A percentile compares a stretch with the other conserved stretches of the same genome.
Evolutionary conservation across 2,329 filamentous ascomycete species (phyloP).

Genomic region (Neofusicoccum laricinum): DNA sequence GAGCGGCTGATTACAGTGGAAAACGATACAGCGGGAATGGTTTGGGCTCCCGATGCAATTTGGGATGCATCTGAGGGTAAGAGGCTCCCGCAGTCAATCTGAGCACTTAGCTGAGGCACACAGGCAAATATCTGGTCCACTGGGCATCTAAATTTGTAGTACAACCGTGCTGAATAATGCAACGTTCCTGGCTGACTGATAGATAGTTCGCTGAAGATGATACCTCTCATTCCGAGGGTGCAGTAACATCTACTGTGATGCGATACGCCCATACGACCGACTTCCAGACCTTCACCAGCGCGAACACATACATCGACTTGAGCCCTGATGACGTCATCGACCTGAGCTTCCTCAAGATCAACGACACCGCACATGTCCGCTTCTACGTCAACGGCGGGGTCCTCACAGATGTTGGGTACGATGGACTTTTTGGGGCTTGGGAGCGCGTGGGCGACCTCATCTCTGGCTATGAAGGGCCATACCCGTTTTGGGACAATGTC

Average conservation of each 20-base stretch:
- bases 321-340: constrained; percentile 17
- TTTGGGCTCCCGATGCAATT: constrained; percentile 19
- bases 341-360: constrained; percentile 20
- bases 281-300: constrained; percentile 17
- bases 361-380: constrained; percentile 17
- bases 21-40: constrained; percentile 19
- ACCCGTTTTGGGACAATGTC: constrained; percentile 17
- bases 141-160: constrained; percentile 17
- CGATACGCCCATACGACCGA: constrained; percentile 19
- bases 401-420: constrained; percentile 18
- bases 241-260: constrained; percentile 15
- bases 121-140: background rate
- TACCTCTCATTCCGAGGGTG: constrained; percentile 7
- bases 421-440: constrained; percentile 18
- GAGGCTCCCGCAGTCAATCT: background rate
- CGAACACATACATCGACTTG: constrained; percentile 16
- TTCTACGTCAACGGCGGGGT: constrained; percentile 19
- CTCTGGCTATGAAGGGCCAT: constrained; percentile 19
- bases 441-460: constrained; percentile 7
- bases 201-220: constrained; percentile 15
- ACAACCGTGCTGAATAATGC: background rate
- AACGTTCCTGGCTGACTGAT: background rate
- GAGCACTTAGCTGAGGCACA: background rate
- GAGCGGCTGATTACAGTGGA: constrained; percentile 18
- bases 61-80: constrained; percentile 12